Percentiles rank a stretch among this genome's conserved stretches.
phyloP scores from a whole-genome alignment of 2,329 filamentous ascomycete genomes.

The Epichloe festucae region DNA sequence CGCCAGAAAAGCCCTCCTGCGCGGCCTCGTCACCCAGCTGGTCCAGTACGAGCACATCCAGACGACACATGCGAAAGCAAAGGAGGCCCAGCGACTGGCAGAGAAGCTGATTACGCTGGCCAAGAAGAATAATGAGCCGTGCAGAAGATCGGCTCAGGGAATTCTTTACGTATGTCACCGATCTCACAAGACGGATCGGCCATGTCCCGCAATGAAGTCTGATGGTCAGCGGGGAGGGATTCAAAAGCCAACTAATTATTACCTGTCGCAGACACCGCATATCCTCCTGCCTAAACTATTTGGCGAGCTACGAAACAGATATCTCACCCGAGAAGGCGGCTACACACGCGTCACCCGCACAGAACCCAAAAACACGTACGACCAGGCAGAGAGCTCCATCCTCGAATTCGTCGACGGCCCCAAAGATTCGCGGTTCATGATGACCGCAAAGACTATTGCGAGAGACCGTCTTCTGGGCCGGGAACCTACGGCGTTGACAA shows the following conservation, averaged over 20 bases:
- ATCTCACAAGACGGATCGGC: too few relatives aligned
- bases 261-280: constrained; percentile 44
- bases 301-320: constrained; percentile 66
- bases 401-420: constrained; percentile 92
- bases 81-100: constrained; percentile 85
- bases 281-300: constrained; percentile 76
- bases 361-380: constrained; percentile 69
- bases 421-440: constrained; percentile 84
- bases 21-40: constrained; percentile 90
- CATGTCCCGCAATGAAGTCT: too few relatives aligned
- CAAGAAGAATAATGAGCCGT: constrained; percentile 83
- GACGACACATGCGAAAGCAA: constrained; percentile 93
- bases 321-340: constrained; percentile 66
- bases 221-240: not conserved
- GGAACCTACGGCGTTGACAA: constrained; percentile 56
- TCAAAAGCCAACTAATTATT: not conserved
- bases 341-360: constrained; percentile 92
- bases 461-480: constrained; percentile 43
- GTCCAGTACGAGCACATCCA: constrained; percentile 87
- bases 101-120: constrained; percentile 91
- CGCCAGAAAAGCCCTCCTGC: constrained; percentile 82
- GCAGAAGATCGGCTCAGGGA: constrained; percentile 57
- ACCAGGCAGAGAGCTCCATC: constrained; percentile 82
- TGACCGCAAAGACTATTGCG: constrained; percentile 78
- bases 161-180: constrained; percentile 65